Evolutionary conservation across 2,329 filamentous ascomycete species (phyloP).

Genomic region (Dactylellina sp.): DNA sequence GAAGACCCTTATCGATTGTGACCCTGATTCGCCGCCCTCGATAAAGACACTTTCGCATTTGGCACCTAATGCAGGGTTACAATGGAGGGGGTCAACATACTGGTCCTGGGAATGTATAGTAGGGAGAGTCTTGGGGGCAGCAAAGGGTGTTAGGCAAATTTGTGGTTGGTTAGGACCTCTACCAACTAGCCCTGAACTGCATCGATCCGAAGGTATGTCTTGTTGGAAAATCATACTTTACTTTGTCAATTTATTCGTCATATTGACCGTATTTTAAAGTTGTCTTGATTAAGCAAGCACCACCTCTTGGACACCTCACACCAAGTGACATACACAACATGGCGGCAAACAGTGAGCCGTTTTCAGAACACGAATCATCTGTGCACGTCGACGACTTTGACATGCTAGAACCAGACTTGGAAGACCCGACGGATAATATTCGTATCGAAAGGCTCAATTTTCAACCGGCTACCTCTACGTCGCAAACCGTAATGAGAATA

Average conservation of each 20-base stretch:
- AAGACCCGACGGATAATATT: constrained; percentile 74
- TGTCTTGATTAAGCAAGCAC: constrained; percentile 74
- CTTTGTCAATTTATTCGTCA: neutral
- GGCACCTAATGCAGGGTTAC: constrained; percentile 77
- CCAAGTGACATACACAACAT: constrained; percentile 74
- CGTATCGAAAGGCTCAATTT: constrained; percentile 77
- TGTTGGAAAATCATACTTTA: no score
- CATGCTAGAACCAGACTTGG: constrained; percentile 70
- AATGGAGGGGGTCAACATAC: constrained; percentile 81
- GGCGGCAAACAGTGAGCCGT: constrained; percentile 75
- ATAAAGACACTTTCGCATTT: constrained; percentile 76
- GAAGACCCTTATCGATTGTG: constrained; percentile 81
- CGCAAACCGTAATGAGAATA: constrained; percentile 52
- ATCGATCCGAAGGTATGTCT: constrained; percentile 69
- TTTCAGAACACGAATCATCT: constrained; percentile 70
- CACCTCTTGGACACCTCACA: constrained; percentile 68
- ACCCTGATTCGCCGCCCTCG: constrained; percentile 75
- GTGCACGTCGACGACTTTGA: constrained; percentile 78
- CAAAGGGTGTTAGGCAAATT: constrained; percentile 76
- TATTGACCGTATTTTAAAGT: constrained; percentile 64
- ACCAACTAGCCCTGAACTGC: constrained; percentile 75
- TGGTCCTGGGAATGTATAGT: constrained; percentile 79
- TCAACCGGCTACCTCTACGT: constrained; percentile 58
- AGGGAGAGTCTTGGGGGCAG: constrained; percentile 76
- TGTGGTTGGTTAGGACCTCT: constrained; percentile 81